Evolutionary conservation across 1,284 basidiomycete species (phyloP).

Genomic region (Trichosporon sp.): DNA sequence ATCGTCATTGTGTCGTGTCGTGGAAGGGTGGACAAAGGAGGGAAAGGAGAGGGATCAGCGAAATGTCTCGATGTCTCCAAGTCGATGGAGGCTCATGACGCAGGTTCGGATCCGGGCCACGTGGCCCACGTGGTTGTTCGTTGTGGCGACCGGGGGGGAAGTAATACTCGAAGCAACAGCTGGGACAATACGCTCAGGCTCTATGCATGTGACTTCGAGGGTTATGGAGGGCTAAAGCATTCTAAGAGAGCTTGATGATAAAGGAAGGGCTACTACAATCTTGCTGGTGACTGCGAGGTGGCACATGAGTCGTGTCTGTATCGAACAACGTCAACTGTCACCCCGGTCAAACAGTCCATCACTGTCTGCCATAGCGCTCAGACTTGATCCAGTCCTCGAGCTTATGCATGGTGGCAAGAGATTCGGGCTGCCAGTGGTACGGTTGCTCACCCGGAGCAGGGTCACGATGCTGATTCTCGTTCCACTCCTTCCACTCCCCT

Average conservation of each 20-base stretch:
- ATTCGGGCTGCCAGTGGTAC: not conserved
- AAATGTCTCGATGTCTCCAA: not conserved
- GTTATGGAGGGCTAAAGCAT: too few relatives aligned
- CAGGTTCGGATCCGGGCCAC: conserved; percentile 15
- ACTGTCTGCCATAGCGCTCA: not conserved
- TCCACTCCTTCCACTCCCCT: too few relatives aligned
- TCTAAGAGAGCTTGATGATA: too few relatives aligned
- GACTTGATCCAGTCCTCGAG: not conserved
- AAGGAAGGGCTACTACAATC: too few relatives aligned
- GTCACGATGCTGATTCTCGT: too few relatives aligned
- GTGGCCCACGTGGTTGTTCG: not conserved
- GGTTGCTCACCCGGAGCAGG: not conserved
- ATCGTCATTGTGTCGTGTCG: not conserved
- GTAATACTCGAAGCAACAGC: too few relatives aligned
- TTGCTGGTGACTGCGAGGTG: too few relatives aligned
- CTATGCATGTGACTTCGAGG: too few relatives aligned
- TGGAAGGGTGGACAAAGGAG: conserved; percentile 8
- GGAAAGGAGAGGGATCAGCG: not conserved
- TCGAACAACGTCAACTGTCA: too few relatives aligned
- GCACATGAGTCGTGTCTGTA: not conserved
- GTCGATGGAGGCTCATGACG: conserved; percentile 6
- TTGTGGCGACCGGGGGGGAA: not conserved
- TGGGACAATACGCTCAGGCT: too few relatives aligned
- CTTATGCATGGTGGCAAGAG: not conserved
- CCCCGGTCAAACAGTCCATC: too few relatives aligned